Base-by-base conservation (phyloP, 257 asterid genomes). In the Ligustrum vulgare region DNA sequence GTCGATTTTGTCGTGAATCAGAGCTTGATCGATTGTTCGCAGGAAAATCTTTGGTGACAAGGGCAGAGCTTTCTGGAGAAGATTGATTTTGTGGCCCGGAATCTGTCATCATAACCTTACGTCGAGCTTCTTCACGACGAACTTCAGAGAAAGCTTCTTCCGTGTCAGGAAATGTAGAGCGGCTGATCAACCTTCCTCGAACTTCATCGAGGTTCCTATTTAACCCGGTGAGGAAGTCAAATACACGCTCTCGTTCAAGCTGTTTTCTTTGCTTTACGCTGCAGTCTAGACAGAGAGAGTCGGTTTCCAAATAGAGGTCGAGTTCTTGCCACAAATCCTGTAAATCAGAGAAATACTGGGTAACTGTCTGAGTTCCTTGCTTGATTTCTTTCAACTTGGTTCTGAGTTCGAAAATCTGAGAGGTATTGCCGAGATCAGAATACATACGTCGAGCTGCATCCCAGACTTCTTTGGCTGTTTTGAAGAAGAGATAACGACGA, bases 391-490 rank as follows among this genome's bases (percentile, higher is more conserved):
- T 62, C 36, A 31, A 3, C 58, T 47, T 47, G 5, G 58, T 13
- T 3, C 58, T 20, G 15, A 47, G 15, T 18, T 47, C 6, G 15
- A 47, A 47, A 15, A 47, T 47, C 58, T 47, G 20, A 13, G 58
- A 47, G 4, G 8, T 20, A 16, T 15, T 47, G 31, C 20, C 2
- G 5, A 47, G 58, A 47, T 47, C 58, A 16, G 36, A 34, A 2
- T 67, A 67, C 43, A 18, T 34, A 2, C 11, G 0, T 6, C 1
- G n/a, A 16, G 41, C 75, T 8, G 39, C 67, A 43, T 47, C 33
- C 67, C 66, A 71, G 3, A 71, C 51, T 28, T 71, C 75, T 16
- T 47, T 47, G 1, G 43, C 66, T 11, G 33, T 71, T 28, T 49
- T 31, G 23, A 43, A 47, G 4, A 28, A 71, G 8, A 45, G 28